phyloP scores from a whole-genome alignment of 371 early-diverging fungal species.

The Caulochytrium protostelioides region DNA sequence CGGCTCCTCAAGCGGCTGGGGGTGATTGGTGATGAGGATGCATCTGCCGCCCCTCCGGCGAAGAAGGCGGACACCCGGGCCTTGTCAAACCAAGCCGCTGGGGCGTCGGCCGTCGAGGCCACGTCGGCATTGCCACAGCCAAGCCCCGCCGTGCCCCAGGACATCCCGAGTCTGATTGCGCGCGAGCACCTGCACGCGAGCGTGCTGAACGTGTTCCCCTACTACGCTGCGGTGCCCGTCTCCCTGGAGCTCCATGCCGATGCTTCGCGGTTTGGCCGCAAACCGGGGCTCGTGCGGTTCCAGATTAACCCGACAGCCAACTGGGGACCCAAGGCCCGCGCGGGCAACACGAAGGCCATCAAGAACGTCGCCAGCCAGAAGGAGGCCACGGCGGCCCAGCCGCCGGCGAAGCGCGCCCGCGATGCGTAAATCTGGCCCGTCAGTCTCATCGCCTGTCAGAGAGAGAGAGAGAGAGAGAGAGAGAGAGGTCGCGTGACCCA shows the following conservation, averaged over 20 bases:
- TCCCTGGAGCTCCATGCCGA: constrained; percentile 47
- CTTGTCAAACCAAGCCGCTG: constrained; percentile 2
- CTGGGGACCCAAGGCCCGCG: constrained; percentile 78
- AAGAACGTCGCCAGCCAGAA: neutral
- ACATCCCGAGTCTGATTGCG: too few species aligned
- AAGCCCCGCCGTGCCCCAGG: neutral
- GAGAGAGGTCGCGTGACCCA: too few species aligned
- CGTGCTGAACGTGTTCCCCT: neutral
- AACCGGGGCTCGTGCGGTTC: constrained; percentile 63
- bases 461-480: too few species aligned
- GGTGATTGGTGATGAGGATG: constrained; percentile 14
- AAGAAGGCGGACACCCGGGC: constrained; percentile 12
- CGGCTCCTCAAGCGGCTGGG: constrained; percentile 44
- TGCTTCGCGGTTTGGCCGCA: constrained; percentile 48
- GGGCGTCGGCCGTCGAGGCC: neutral
- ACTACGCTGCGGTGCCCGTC: constrained; percentile 15
- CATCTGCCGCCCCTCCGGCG: constrained; percentile 42
- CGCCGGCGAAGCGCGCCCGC: too few species aligned
- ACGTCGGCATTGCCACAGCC: neutral
- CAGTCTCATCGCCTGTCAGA: too few species aligned
- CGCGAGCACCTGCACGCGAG: too few species aligned
- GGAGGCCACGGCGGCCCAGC: too few species aligned
- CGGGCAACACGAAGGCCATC: neutral
- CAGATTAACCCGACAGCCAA: constrained; percentile 77
- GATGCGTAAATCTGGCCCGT: too few species aligned